Percentiles rank a stretch among this genome's conserved stretches.
These are phyloP conservation scores for Cryptosporidium muris DNA, from an alignment of 169 alveolate species.

Conservation along the genomic window DNA sequence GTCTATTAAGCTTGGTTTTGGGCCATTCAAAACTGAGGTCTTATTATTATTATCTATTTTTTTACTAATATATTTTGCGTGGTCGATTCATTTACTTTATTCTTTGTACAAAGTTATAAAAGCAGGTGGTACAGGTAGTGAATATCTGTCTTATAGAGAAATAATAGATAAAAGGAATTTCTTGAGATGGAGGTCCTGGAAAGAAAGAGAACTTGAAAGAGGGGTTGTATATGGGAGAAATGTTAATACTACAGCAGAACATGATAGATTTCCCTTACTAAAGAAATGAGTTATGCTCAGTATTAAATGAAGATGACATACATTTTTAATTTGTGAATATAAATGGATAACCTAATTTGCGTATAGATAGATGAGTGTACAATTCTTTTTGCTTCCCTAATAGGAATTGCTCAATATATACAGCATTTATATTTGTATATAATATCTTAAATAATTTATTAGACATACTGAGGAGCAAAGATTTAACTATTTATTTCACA, in stretches of 20 bases:
- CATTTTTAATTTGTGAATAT: too few relatives aligned
- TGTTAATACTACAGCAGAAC: too few relatives aligned
- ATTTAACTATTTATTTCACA: too few relatives aligned
- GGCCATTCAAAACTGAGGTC: slow-evolving; percentile 3
- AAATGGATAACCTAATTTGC: too few relatives aligned
- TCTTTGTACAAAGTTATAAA: slow-evolving; percentile 47
- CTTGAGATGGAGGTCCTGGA: slow-evolving; percentile 69
- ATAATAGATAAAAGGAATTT: slow-evolving; percentile 58
- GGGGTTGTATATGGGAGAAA: background rate
- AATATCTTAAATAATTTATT: too few relatives aligned
- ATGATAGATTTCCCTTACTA: slow-evolving; percentile 4
- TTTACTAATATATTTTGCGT: slow-evolving; percentile 2
- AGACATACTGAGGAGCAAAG: too few relatives aligned
- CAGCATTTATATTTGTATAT: too few relatives aligned
- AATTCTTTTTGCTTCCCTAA: too few relatives aligned
- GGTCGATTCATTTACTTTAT: slow-evolving; percentile 51
- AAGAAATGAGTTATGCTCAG: too few relatives aligned
- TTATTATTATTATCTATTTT: slow-evolving; percentile 6
- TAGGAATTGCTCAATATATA: too few relatives aligned
- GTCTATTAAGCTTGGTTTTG: background rate
- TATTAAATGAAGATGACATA: too few relatives aligned
- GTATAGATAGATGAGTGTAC: too few relatives aligned
- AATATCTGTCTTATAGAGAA: slow-evolving; percentile 64
- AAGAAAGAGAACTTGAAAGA: slow-evolving; percentile 69
- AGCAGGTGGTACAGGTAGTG: slow-evolving; percentile 70